Evolutionary conservation across 2,329 filamentous ascomycete genomes (phyloP).

Genomic region (Colletotrichum caudatum): DNA sequence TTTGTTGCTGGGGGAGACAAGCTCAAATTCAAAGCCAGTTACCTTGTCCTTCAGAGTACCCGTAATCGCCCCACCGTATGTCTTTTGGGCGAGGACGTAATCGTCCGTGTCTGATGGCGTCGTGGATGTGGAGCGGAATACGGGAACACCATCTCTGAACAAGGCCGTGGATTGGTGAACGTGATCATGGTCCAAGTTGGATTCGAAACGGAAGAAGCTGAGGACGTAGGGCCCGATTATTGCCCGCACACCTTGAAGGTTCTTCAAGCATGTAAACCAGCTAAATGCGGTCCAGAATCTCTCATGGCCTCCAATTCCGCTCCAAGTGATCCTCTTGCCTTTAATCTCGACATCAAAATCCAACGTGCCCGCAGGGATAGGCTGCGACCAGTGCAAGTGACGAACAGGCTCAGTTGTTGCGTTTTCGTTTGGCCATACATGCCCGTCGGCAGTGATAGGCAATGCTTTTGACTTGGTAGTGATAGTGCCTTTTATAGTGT

Average conservation of each 20-base stretch:
- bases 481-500: constrained; percentile 39
- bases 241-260: background rate
- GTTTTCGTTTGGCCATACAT: constrained; percentile 5
- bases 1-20: background rate
- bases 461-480: constrained; percentile 36
- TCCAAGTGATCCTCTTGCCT: constrained; percentile 1
- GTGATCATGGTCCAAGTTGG: background rate
- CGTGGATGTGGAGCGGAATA: background rate
- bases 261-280: constrained; percentile 17
- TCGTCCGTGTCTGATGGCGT: constrained; percentile 7
- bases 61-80: constrained; percentile 40
- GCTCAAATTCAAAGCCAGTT: background rate
- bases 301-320: constrained; percentile 11
- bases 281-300: constrained; percentile 18
- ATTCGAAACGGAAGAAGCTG: constrained; percentile 8
- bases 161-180: background rate
- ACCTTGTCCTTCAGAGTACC: constrained; percentile 39
- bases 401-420: background rate
- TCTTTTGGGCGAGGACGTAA: constrained; percentile 33
- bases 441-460: constrained; percentile 13
- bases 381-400: constrained; percentile 13
- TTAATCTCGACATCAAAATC: constrained; percentile 17
- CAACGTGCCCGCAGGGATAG: constrained; percentile 16
- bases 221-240: constrained; percentile 5
- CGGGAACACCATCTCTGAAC: background rate